Base-by-base conservation (phyloP, 139 green algal species). In the Tetraselmis striata region DNA sequence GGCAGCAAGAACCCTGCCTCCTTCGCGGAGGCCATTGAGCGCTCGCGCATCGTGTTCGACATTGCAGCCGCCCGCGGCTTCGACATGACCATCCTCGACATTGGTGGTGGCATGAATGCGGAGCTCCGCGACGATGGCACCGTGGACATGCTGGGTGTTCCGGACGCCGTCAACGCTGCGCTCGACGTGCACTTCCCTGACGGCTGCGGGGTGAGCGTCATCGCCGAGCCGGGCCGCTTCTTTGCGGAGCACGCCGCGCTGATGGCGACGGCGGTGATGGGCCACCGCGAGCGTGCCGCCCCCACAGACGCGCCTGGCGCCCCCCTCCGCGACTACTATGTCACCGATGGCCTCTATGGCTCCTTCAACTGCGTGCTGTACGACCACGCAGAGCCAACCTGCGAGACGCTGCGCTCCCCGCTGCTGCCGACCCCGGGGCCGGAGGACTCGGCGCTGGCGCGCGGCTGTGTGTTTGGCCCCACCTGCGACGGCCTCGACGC, bases 341-440 rank as follows among this genome's bases (percentile, higher is more conserved):
- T 97, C 80, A 96, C 91, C 1, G 96, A 99, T 81, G 96, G 96
- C 29, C 88, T 99, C 59, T 99, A 99, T 82, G 96, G 96, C 80
- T 95, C 89, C 31, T 96, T 99, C 88, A 99, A 99, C 93, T 98
- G 94, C 83, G 85, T 98, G 59, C 81, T 98, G 25, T 96, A 95
- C 83, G 93, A 96, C 77, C 82, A 88, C 32, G 84, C 79, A 1
- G 30, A 82, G 28, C 29, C n/a, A 32, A 11, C 45, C 11, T 81
- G 78, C 28, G 29, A 80, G n/a, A n/a, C 45, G 45, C 5, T 67
- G 45, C 45, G 45, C 45, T 25, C 11, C 18, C 45, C 2, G 23
- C 27, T 32, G 22, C n/a, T 29, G 25, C 76, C 30, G 1, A 27
- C 29, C 31, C 5, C 23, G 23, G 77, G 22, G 77, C 5, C 26